Base-by-base conservation (phyloP, 148 eudicot genomes). In the Fagopyrum homotropicum region DNA sequence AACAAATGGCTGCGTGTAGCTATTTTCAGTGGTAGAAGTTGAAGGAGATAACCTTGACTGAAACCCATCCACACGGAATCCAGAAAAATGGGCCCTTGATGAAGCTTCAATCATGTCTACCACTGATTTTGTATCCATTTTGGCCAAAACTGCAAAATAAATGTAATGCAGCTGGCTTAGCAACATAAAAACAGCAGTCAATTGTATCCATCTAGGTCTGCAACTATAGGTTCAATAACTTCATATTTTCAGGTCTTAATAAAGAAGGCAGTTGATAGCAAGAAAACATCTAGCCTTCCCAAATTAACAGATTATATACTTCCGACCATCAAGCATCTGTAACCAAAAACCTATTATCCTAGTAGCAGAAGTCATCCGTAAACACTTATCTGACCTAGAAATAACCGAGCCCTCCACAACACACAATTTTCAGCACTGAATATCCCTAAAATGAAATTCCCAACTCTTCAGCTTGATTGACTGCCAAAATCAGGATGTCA, bases 1-100 rank as follows among this genome's bases (percentile, higher is more conserved):
- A 75, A 95, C 84, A 87, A 95, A 95, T 76, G 99, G 99, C 79
- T 90, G 89, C 78, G 80, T 92, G 81, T 81, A 81, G 59, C 81
- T 73, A 82, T 83, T 85, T 78, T 88, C 92, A 54, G 89, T 70
- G 7, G 86, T 69, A 75, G 97, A 90, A n/a, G 85, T 81, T 60
- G 91, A 82, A 63, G 88, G 87, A 45, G 89, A 80, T 81, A 80
- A 80, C 55, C 82, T 83, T 63, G 80, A 73, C 77, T 80, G 79
- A 79, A 77, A 77, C 63, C 79, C 85, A 80, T 91, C 81, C 87
- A 92, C 75, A 81, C 90, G 98, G 85, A 95, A 92, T 75, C 99
- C 99, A 74, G 99, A 92, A 84, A 86, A 95, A 86, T 95, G 99
- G 80, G 68, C 97, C 73, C 92, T 92, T 56, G 97, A 88, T 76